Base-by-base conservation (phyloP, 768 basidiomycete genomes). In the Hortiboletus campestris region DNA sequence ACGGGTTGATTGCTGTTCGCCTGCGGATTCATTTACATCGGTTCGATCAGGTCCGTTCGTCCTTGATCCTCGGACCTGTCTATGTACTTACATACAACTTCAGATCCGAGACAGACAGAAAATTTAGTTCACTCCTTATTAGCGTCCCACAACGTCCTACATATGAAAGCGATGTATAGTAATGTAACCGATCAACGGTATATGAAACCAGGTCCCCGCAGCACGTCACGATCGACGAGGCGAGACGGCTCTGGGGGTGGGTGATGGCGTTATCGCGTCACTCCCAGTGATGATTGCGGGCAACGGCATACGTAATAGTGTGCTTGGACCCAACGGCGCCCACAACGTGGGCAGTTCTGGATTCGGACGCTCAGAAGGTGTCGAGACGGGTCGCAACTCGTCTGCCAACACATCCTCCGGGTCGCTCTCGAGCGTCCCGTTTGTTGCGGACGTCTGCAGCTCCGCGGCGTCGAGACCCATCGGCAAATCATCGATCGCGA, bases 281-380 rank as follows among this genome's bases (percentile, higher is more conserved):
- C 75, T 74, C 12, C 75, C 75, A 25, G 78, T 73, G 35, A 75
- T 69, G 53, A 78, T 61, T 0, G 76, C 72, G 39, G 78, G 73
- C 9, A 75, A 67, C 1, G 65, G 63, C 51, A 72, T 68, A 53
- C 71, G 73, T 8, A 63, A 68, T 28, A 64, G 64, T 22, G 78
- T 75, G 47, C 72, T 75, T 0, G 82, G 81, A 5, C 60, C 63
- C 46, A 65, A 46, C 34, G 71, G 69, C 12, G 84, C 84, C 19
- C 77, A 70, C 39, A 68, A 76, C 11, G 75, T 71, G 9, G 83
- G 84, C 3, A 83, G 82, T 55, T 84, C 80, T 5, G 84, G 84
- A 52, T 85, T 85, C 52, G 76, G 76, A 2, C 82, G 84, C 1
- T 73, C 76, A 25, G 74, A 69, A 0, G 84, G 84, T 1, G 84